Base-by-base conservation (phyloP, 768 basidiomycete genomes). In the Phanerodontia chrysosporium region DNA sequence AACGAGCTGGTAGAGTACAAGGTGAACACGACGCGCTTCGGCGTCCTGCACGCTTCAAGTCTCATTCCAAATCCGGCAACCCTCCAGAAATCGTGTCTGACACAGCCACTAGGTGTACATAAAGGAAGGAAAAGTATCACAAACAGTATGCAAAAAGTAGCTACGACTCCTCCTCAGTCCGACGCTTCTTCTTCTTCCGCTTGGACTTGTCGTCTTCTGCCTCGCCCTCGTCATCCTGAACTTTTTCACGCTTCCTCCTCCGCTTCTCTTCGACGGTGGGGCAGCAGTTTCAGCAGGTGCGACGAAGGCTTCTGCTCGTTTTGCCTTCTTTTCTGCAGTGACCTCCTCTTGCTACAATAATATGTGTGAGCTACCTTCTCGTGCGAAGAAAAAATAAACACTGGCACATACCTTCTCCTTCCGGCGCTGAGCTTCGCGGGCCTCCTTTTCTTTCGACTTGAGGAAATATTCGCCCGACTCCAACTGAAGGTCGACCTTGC, bases 381-480 rank as follows among this genome's bases (percentile, higher is more conserved):
- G 16, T 25, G 24, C 12, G 24, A 49, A 24, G 48, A 25, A 14
- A 6, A n/a, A n/a, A n/a, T n/a, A n/a, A 16, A 51, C 16, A 32
- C 8, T 12, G 22, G 13, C 7, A 39, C 73, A 30, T 54, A 86
- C 90, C 83, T 92, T 93, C 70, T 93, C 84, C 73, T 84, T 87
- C 69, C 89, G 77, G 68, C 82, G 80, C 58, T 81, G 82, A 30
- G 82, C 80, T 66, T 94, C 91, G 35, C 84, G 80, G 2, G 82
- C 84, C 63, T 88, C 87, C 76, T 90, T 96, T 70, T 98, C 92
- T 59, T 84, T 80, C 18, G 89, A 76, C 70, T 96, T 97, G 76
- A 99, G 88, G 80, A 98, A 99, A 70, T 98, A 98, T 69, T 98
- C 97, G 75, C 97, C 97, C 1, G 90, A 90, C 69, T 97, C 96